These are phyloP conservation scores for Parathielavia appendiculata DNA, from an alignment of 495 filamentous ascomycete species.

Conservation along the genomic window DNA sequence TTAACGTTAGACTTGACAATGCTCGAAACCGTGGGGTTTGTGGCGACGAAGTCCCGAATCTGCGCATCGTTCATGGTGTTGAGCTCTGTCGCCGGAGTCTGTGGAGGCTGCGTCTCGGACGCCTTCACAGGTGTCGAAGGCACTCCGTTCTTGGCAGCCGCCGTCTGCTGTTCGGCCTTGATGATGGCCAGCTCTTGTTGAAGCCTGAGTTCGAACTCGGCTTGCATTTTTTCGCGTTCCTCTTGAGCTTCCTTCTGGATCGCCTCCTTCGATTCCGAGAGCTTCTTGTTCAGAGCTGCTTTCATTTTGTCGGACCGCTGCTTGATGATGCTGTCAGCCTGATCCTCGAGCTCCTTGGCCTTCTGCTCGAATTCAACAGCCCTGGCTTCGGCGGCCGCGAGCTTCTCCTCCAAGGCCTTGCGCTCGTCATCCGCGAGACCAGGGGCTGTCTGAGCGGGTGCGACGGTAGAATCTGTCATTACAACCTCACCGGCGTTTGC, in stretches of 20 bases:
- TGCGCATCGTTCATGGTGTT: constrained; percentile 53
- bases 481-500: constrained; percentile 31
- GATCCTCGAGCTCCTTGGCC: constrained; percentile 49
- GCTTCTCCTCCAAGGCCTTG: constrained; percentile 47
- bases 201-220: constrained; percentile 61
- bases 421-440: constrained; percentile 47
- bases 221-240: constrained; percentile 52
- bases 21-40: constrained; percentile 57
- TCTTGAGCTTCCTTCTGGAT: constrained; percentile 42
- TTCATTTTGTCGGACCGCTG: constrained; percentile 69
- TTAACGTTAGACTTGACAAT: constrained; percentile 67
- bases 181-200: constrained; percentile 56
- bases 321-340: constrained; percentile 52
- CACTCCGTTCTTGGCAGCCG: constrained; percentile 28
- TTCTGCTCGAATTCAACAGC: constrained; percentile 54
- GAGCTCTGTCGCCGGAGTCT: constrained; percentile 35
- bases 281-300: constrained; percentile 60
- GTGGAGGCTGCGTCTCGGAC: constrained; percentile 27
- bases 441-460: constrained; percentile 6
- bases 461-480: constrained; percentile 33
- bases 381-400: constrained; percentile 42
- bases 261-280: constrained; percentile 56
- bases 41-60: constrained; percentile 58
- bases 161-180: constrained; percentile 46
- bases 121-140: constrained; percentile 38